Conservation (phyloP, 2,329 filamentous ascomycete species). For the Metarhizium guizhouense region DNA sequence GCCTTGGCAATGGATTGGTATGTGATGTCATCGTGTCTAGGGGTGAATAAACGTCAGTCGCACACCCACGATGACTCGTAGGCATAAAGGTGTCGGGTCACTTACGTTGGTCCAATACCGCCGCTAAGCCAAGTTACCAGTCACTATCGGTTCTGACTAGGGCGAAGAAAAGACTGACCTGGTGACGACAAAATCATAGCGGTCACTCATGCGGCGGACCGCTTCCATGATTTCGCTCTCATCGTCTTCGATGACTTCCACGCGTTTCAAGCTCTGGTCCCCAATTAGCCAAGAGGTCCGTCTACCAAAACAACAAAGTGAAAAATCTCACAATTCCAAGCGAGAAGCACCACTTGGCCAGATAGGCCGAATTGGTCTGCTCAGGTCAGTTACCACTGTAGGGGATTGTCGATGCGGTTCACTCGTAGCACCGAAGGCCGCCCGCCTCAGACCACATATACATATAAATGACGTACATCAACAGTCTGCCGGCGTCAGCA, state of each 20-base stretch:
- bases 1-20: slow-evolving; percentile 91
- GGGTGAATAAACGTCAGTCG: slow-evolving; percentile 10
- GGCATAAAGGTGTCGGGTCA: not conserved
- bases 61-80: not conserved
- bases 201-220: slow-evolving; percentile 73
- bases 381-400: not conserved
- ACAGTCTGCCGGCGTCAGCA: slow-evolving; percentile 19
- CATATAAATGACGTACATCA: slow-evolving; percentile 24
- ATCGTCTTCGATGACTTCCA: slow-evolving; percentile 92
- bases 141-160: not conserved
- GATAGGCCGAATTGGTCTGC: slow-evolving; percentile 54
- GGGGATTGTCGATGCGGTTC: not conserved
- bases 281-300: not conserved
- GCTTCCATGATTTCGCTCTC: slow-evolving; percentile 86
- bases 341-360: slow-evolving; percentile 57
- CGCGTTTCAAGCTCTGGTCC: slow-evolving; percentile 61
- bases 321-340: slow-evolving; percentile 43
- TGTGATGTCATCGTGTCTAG: slow-evolving; percentile 92
- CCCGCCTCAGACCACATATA: not conserved
- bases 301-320: not conserved
- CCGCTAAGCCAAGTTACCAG: slow-evolving; percentile 40
- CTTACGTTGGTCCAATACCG: slow-evolving; percentile 90
- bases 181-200: slow-evolving; percentile 92
- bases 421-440: not conserved
- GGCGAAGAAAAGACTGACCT: slow-evolving; percentile 32